Conservation (phyloP, 495 filamentous ascomycete species). For the Parathielavia hyrcaniae region DNA sequence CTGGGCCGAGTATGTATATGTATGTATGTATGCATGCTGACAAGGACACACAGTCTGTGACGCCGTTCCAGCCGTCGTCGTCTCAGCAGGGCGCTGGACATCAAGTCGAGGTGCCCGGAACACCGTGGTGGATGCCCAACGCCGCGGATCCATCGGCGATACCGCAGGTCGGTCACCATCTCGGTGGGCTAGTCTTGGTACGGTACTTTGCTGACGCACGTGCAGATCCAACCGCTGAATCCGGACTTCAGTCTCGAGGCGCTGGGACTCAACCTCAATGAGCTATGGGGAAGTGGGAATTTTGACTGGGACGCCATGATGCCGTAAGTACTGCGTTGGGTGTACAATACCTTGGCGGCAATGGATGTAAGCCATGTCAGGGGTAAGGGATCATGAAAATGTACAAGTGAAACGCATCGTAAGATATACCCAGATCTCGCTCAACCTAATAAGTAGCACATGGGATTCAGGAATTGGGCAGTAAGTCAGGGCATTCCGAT, state of each 20-base stretch:
- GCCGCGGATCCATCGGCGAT: slow-evolving; percentile 20
- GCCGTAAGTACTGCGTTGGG: background rate
- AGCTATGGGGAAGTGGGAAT: slow-evolving; percentile 32
- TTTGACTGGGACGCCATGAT: slow-evolving; percentile 24
- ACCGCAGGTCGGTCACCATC: slow-evolving; percentile 16
- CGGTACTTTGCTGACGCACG: background rate
- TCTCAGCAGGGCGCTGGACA: slow-evolving; percentile 8
- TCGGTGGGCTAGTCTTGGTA: background rate
- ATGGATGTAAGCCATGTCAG: background rate
- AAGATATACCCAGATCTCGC: too few relatives aligned
- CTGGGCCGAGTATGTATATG: too few relatives aligned
- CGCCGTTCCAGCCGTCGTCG: slow-evolving; percentile 23
- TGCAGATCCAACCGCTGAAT: slow-evolving; percentile 19
- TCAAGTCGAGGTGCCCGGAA: slow-evolving; percentile 26
- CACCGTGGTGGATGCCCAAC: slow-evolving; percentile 31
- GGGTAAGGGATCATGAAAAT: background rate
- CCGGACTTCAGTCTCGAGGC: slow-evolving; percentile 28
- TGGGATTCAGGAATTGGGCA: too few relatives aligned
- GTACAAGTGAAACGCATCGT: too few relatives aligned
- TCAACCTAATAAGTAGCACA: too few relatives aligned
- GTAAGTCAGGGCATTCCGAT: too few relatives aligned
- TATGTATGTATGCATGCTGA: background rate
- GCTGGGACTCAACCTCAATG: slow-evolving; percentile 32
- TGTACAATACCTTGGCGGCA: background rate
- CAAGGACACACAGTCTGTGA: slow-evolving; percentile 21